Evolutionary conservation across 441 rosid species (phyloP).

Genomic region (Capsella rubella): DNA sequence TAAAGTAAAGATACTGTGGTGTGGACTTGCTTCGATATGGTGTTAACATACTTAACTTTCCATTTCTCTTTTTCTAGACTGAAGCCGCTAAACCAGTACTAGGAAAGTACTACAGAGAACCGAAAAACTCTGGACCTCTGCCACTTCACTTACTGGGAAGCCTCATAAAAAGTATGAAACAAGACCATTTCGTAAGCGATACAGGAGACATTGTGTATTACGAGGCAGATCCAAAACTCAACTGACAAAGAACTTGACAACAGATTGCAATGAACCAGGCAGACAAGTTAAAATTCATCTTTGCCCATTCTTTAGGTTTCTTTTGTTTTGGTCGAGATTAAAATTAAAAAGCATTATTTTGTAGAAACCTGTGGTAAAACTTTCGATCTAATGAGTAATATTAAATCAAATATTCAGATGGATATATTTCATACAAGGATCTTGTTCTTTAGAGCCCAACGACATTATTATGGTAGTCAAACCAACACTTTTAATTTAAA

Average conservation of each 20-base stretch:
- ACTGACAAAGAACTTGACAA: slow-evolving; percentile 38
- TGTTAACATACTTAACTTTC: slow-evolving; percentile 5
- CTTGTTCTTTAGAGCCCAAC: slow-evolving; percentile 16
- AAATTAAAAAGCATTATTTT: slow-evolving; percentile 5
- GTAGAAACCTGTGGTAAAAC: background rate
- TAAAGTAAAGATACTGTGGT: slow-evolving; percentile 13
- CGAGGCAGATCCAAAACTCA: slow-evolving; percentile 54
- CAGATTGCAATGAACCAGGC: slow-evolving; percentile 14
- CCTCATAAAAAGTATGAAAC: slow-evolving; percentile 54
- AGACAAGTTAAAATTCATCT: slow-evolving; percentile 6
- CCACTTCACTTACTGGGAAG: slow-evolving; percentile 57
- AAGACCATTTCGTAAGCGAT: slow-evolving; percentile 64
- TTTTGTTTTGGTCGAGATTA: slow-evolving; percentile 3
- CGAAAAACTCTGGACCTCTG: slow-evolving; percentile 58
- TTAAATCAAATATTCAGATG: slow-evolving; percentile 13
- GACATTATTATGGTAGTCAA: slow-evolving; percentile 13
- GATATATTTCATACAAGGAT: background rate
- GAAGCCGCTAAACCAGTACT: slow-evolving; percentile 70
- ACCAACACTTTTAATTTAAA: background rate
- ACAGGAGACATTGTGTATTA: slow-evolving; percentile 65
- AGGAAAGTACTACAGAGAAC: slow-evolving; percentile 66
- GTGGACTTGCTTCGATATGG: slow-evolving; percentile 12
- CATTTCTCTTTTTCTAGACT: slow-evolving; percentile 48
- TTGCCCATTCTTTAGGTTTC: slow-evolving; percentile 20
- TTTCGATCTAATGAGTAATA: background rate